Conservation (phyloP, 306 rosid species). For the Potentilla sterilis region DNA sequence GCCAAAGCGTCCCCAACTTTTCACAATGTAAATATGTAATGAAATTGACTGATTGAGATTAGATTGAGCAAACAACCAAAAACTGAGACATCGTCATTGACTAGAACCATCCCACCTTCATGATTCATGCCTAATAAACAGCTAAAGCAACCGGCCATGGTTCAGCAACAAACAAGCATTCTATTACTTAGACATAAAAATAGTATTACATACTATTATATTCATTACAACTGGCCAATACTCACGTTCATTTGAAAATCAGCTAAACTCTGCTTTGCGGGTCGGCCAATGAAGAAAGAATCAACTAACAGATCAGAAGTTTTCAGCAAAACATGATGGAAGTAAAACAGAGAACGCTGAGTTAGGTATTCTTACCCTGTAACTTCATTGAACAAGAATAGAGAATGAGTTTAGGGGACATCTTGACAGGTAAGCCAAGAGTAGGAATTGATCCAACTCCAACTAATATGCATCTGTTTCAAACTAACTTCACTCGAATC, state of each 20-base stretch:
- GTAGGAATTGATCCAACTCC: neutral
- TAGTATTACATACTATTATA: neutral
- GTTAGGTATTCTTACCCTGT: neutral
- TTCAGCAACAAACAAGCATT: neutral
- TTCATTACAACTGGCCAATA: neutral
- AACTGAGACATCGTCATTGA: neutral
- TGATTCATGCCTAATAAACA: neutral
- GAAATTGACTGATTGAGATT: neutral
- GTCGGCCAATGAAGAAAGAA: neutral
- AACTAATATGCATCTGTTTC: neutral
- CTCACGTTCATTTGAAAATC: constrained; percentile 7
- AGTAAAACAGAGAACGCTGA: neutral
- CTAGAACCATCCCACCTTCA: neutral
- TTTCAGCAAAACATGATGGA: neutral
- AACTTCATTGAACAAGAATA: neutral
- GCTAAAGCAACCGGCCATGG: constrained; percentile 10
- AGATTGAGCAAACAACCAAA: constrained; percentile 3
- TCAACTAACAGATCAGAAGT: neutral
- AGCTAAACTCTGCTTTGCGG: neutral
- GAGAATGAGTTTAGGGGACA: neutral
- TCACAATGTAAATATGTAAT: neutral
- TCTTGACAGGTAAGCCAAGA: neutral
- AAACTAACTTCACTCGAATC: neutral
- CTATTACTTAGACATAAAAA: neutral
- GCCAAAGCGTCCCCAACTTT: neutral